Evolutionary conservation across 2,329 filamentous ascomycete genomes (phyloP), one percentile per base, ranked within the genome.

Genomic region (Trichoderma citrinoviride): DNA sequence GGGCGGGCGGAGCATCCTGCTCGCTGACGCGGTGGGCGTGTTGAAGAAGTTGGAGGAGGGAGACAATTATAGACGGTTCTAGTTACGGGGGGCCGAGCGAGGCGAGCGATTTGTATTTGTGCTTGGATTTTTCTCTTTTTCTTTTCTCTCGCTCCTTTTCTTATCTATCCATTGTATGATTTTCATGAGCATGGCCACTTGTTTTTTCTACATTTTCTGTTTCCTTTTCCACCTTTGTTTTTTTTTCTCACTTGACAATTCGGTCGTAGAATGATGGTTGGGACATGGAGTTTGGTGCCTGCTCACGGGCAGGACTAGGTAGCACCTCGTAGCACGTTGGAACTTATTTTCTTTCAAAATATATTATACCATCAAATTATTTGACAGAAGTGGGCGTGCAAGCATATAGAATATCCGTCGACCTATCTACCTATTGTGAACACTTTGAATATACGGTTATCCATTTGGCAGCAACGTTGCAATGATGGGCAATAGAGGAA

Each of bases 11-110:
- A 85, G 78, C 68, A 79, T 81, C 53, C 71, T 86, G 56, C 81
- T 83, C 49, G 77, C 82, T 25, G 85, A 87, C 69, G 82, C 84
- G 7, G 76, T 84, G 3, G 75, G 78, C 2, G 84, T 86, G 58
- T 69, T 88, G 68, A 78, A 75, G 69, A 83, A 79, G 69, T 71
- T 87, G 60, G 81, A 84, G 68, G 79, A 82, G 67, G 76, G 78
- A 1, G 75, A 72, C 8, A 76, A 76, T 61, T 73, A 75, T 70
- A 79, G 76, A 66, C 78, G 79, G 23, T 69, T 70, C 41, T 68
- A 61, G 10, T 2, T 29, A 4, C 3, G 8, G 8, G 29, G 29
- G n/a, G n/a, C n/a, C n/a, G n/a, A n/a, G 29, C 7, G 8, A 61
- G 46, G 21, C 17, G 37, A 29, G 21, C 19, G 7, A 19, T n/a